Evolutionary conservation across 2,329 filamentous ascomycete genomes (phyloP), one percentile per base, ranked within the genome.

Genomic region (Ascocoryne sarcoides): DNA sequence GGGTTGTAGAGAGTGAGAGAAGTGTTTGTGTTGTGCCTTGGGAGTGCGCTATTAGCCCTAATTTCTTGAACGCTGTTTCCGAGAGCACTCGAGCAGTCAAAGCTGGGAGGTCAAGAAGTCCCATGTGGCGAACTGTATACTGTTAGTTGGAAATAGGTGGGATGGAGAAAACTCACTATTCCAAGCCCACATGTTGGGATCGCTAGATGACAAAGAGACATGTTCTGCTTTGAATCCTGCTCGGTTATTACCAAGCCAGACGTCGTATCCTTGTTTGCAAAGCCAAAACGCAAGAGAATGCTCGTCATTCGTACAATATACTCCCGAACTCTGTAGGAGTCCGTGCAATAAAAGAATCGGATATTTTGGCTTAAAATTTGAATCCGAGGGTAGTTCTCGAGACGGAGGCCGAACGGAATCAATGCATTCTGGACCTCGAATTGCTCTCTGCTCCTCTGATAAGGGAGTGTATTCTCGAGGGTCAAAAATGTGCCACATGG

Each of bases 101-200:
- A 0, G 89, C 88, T 0, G 88, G 73, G 3, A 95, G 70, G 58
- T 95, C 89, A 57, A 93, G 77, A 1, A 88, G 80, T 3, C 87
- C 89, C 83, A 95, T 93, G 55, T 95, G 86, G 0, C 84, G 76
- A 40, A 95, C 36, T 43, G 17, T 10, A 10, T 4, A n/a, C 18
- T 33, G 23, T 26, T 26, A 26, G 23, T 26, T 7, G 23, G 23
- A 7, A 7, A 12, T 26, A 26, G 12, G 23, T 26, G 23, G 7
- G n/a, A 19, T 5, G 19, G 14, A 7, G 18, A 32, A 8, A 21
- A 39, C 41, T 29, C 34, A 43, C 41, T 92, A 51, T 94, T 94
- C 89, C 89, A 95, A 32, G 80, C 78, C 90, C 89, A 95, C 85
- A 95, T 93, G 18, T 87, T 76, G 2, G 90, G 88, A 57, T 95